Base-by-base conservation (phyloP, 176 grass and related monocot species). In the Stipa capillata region DNA sequence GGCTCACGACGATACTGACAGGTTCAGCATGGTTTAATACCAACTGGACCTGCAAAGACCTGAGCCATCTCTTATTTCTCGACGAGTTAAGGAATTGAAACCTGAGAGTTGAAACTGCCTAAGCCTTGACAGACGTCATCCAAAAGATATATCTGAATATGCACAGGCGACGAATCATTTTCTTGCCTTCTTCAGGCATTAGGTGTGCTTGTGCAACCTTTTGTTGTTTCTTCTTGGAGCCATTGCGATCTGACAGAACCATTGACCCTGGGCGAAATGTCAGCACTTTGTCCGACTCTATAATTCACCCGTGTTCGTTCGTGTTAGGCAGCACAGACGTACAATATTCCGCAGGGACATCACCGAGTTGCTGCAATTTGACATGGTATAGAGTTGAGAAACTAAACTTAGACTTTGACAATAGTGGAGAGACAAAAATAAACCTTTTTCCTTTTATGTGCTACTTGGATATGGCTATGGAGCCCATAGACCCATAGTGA, bases 261-360 rank as follows among this genome's bases (percentile, higher is more conserved):
- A n/a, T 69, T 63, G 77, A 82, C 58, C 28, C 10, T 33, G 6
- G 8, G 9, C 8, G 11, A 74, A 61, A 78, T 67, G 62, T 83
- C 86, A 86, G 67, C 63, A 1, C 64, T 16, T 53, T 71, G 70
- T 13, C 55, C 23, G 3, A 34, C 45, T 75, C 69, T 0, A n/a
- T n/a, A n/a, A 72, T 81, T 77, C 84, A 59, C 39, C 84, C 55
- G 68, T 71, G 79, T 79, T 76, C 35, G 61, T 80, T 73, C n/a
- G n/a, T 75, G 60, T 86, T n/a, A n/a, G n/a, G n/a, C n/a, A n/a
- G n/a, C n/a, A n/a, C n/a, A n/a, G n/a, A 11, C 33, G 58, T 17
- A 49, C 24, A 25, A n/a, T 73, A 49, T 53, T 80, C 33, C 42
- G 55, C 44, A 79, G 27, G 3, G 66, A n/a, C n/a, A n/a, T n/a